Evolutionary conservation across 805 yeast genomes (phyloP).

Genomic region (Danielia oregonensis): DNA sequence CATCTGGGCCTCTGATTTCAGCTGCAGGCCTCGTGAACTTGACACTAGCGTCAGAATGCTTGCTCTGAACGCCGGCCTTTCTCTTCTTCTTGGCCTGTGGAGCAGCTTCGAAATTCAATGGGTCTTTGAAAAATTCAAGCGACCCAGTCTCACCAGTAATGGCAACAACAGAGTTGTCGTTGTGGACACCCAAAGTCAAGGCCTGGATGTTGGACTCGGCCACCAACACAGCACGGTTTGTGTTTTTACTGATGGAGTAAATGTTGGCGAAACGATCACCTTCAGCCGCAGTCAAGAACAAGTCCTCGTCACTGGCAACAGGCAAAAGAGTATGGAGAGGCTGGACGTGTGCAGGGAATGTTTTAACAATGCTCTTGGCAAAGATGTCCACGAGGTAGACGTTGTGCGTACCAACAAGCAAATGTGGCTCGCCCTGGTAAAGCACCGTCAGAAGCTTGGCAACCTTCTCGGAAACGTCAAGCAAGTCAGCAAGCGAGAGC

Average conservation of each 20-base stretch:
- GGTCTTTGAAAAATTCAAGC: conserved; percentile 67
- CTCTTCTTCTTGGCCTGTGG: conserved; percentile 28
- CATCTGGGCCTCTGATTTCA: conserved; percentile 29
- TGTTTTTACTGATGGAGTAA: conserved; percentile 45
- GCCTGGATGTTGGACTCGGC: conserved; percentile 58
- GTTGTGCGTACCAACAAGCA: conserved; percentile 66
- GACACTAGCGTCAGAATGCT: conserved; percentile 45
- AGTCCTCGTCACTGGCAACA: conserved; percentile 31
- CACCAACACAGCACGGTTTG: conserved; percentile 58
- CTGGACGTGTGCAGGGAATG: conserved; percentile 75
- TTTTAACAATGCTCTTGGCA: conserved; percentile 37
- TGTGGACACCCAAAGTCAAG: conserved; percentile 36
- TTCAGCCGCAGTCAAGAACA: conserved; percentile 65
- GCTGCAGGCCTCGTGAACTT: conserved; percentile 45
- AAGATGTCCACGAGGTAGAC: conserved; percentile 49
- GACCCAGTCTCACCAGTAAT: conserved; percentile 73
- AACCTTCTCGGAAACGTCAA: conserved; percentile 29
- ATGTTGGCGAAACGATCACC: conserved; percentile 81
- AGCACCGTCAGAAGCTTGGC: conserved; percentile 27
- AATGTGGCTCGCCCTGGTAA: conserved; percentile 34
- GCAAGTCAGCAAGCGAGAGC: conserved; percentile 39
- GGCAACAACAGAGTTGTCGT: conserved; percentile 34
- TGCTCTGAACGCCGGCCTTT: conserved; percentile 46
- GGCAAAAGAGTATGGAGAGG: conserved; percentile 53
- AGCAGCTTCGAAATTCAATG: conserved; percentile 34